A percentile compares a stretch with the other conserved stretches of the same genome.
These are phyloP conservation scores for Ophiosphaerella narmari DNA, from an alignment of 2,329 filamentous ascomycete species.

Conservation along the genomic window DNA sequence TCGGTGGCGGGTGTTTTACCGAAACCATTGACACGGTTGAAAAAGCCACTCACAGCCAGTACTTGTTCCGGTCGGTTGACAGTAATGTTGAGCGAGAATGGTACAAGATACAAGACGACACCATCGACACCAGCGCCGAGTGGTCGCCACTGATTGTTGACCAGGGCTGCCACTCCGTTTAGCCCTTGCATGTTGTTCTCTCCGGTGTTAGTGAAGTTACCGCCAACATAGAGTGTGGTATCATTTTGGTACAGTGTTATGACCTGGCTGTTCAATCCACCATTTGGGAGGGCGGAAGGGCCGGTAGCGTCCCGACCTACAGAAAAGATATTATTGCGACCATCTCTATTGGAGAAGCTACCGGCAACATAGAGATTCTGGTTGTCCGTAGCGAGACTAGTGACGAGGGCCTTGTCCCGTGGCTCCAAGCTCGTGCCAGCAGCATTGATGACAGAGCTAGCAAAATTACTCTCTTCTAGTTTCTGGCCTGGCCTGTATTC, in stretches of 20 bases:
- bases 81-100: constrained; percentile 79
- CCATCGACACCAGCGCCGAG: constrained; percentile 88
- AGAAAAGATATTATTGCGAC: constrained; percentile 75
- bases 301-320: constrained; percentile 63
- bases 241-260: constrained; percentile 69
- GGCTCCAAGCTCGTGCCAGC: constrained; percentile 69
- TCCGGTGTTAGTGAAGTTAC: constrained; percentile 77
- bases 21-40: constrained; percentile 73
- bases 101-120: constrained; percentile 72
- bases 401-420: constrained; percentile 68
- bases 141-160: constrained; percentile 71
- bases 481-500: constrained; percentile 76
- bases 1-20: constrained; percentile 63
- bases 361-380: constrained; percentile 74
- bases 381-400: constrained; percentile 67
- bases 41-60: constrained; percentile 79
- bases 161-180: constrained; percentile 75
- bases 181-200: constrained; percentile 67
- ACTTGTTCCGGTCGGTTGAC: constrained; percentile 69
- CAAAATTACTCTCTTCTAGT: constrained; percentile 67
- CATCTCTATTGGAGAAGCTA: constrained; percentile 70
- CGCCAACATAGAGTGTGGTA: constrained; percentile 72
- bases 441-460: constrained; percentile 74
- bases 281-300: constrained; percentile 65
- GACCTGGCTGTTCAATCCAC: constrained; percentile 82